Evolutionary conservation across 768 basidiomycete genomes (phyloP).

Genomic region (Rhodotorula diobovata): DNA sequence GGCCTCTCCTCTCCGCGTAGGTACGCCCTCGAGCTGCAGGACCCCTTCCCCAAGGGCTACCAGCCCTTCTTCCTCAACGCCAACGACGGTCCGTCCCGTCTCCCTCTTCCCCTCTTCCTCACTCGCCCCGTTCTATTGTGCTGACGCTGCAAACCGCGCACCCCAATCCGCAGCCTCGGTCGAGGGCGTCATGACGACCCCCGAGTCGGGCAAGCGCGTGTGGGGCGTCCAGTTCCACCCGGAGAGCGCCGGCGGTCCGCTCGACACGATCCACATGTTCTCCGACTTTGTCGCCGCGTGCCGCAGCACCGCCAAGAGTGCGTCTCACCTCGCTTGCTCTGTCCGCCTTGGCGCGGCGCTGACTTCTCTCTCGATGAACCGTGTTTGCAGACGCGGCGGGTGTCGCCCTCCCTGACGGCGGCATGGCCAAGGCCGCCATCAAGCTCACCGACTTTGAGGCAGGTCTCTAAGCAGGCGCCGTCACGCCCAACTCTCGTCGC

Average conservation of each 20-base stretch:
- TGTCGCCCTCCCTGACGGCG: conserved; percentile 12
- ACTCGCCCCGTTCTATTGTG: neutral
- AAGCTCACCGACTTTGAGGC: conserved; percentile 22
- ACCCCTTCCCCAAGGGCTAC: conserved; percentile 95
- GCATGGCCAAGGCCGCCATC: conserved; percentile 25
- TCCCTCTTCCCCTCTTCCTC: neutral
- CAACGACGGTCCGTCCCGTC: conserved; percentile 47
- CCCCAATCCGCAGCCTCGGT: conserved; percentile 67
- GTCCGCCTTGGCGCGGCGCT: neutral
- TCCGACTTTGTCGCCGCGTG: neutral
- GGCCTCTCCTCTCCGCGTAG: conserved; percentile 58
- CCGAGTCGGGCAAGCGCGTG: conserved; percentile 77
- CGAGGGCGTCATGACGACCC: conserved; percentile 94
- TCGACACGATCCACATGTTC: conserved; percentile 91
- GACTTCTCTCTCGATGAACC: neutral
- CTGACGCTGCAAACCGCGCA: conserved; percentile 44
- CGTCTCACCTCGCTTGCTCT: neutral
- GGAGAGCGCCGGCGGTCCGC: conserved; percentile 52
- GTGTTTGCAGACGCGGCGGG: neutral
- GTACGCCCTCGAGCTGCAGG: conserved; percentile 87
- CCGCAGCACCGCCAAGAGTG: conserved; percentile 1
- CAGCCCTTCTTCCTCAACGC: conserved; percentile 96
- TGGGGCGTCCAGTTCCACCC: conserved; percentile 99
- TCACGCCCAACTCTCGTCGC: too few relatives aligned
- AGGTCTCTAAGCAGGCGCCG: neutral